Evolutionary conservation across 148 eudicot genomes (phyloP).

Genomic region (Dysphania ambrosioides): DNA sequence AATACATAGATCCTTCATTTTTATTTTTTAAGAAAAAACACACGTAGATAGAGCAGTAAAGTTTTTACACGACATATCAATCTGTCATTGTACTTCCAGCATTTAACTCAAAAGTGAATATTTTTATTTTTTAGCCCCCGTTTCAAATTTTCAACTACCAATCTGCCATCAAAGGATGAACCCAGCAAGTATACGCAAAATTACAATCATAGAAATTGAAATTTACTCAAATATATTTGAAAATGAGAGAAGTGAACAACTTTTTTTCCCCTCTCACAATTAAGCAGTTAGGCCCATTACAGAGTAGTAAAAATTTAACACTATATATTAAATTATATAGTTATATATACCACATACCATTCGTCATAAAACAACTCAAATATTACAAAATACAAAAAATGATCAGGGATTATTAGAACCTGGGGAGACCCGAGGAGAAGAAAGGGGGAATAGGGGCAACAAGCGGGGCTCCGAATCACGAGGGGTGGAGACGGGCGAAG

Average conservation of each 20-base stretch:
- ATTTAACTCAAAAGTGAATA: conserved; percentile 3
- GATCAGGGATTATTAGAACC: conserved; percentile 34
- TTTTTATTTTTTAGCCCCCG: neutral
- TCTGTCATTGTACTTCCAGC: conserved; percentile 26
- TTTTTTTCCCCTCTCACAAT: no score
- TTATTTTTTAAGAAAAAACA: no score
- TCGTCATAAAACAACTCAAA: conserved; percentile 2
- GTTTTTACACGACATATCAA: conserved; percentile 24
- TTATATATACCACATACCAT: conserved; percentile 3
- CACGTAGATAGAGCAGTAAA: conserved; percentile 25
- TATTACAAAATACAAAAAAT: neutral
- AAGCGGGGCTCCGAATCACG: conserved; percentile 57
- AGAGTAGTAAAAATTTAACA: no score
- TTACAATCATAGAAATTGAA: no score
- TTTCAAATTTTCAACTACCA: no score
- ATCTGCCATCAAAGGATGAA: no score
- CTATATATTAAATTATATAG: neutral
- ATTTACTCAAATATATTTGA: no score
- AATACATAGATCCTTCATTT: no score
- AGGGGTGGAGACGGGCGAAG: conserved; percentile 62
- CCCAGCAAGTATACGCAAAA: no score
- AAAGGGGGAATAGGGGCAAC: conserved; percentile 59
- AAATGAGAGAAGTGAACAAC: no score
- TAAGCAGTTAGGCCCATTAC: no score
- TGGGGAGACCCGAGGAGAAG: conserved; percentile 45